A percentile compares a stretch with the other conserved stretches of the same genome.
These are phyloP conservation scores for Brassica nigra DNA, from an alignment of 345 rosid genomes.

Conservation along the genomic window DNA sequence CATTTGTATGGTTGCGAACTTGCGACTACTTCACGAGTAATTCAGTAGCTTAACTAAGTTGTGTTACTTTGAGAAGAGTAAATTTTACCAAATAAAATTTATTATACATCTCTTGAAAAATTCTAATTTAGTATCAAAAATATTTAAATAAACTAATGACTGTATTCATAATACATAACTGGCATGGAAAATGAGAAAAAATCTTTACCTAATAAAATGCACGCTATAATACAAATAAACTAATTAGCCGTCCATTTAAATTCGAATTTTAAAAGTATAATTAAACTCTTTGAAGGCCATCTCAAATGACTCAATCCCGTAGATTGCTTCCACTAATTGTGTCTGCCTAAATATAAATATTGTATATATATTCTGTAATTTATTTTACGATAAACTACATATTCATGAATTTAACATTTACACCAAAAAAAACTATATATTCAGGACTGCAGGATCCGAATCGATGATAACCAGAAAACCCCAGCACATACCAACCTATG, in stretches of 20 bases:
- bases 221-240: not conserved
- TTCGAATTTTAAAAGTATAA: constrained; percentile 13
- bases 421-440: not conserved
- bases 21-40: not conserved
- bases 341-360: not conserved
- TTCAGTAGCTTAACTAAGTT: constrained; percentile 12
- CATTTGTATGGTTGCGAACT: not conserved
- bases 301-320: constrained; percentile 6
- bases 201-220: not conserved
- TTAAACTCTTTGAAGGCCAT: constrained; percentile 9
- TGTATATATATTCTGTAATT: not conserved
- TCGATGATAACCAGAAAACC: constrained; percentile 5
- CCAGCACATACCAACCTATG: not conserved
- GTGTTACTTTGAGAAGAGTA: not conserved
- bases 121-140: not conserved
- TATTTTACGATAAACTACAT: constrained; percentile 8
- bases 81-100: not conserved
- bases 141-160: not conserved
- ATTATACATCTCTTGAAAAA: not conserved
- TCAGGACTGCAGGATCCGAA: constrained; percentile 37
- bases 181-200: not conserved
- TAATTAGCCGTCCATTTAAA: constrained; percentile 21
- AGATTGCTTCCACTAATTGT: constrained; percentile 16
- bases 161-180: not conserved
- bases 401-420: constrained; percentile 2